phyloP scores from a whole-genome alignment of 768 basidiomycete species.

The Tylopilus felleus region DNA sequence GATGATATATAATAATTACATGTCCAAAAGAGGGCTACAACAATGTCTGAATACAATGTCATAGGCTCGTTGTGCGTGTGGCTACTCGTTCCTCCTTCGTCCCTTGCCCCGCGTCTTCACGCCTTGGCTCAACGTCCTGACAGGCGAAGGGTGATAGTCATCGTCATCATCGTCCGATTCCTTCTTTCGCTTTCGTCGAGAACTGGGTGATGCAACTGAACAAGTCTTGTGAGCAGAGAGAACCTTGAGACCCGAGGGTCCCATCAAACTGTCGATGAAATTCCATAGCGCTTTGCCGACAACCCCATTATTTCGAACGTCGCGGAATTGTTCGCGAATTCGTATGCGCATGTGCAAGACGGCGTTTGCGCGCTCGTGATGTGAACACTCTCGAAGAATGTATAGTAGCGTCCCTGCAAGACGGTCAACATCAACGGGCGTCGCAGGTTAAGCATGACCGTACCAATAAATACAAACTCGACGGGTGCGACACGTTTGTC shows the following conservation, averaged over 20 bases:
- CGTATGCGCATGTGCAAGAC: conserved; percentile 54
- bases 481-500: conserved; percentile 63
- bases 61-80: not conserved
- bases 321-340: conserved; percentile 54
- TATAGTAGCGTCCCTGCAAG: conserved; percentile 64
- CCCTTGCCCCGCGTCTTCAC: conserved; percentile 41
- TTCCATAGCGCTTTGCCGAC: conserved; percentile 59
- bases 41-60: not conserved
- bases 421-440: not conserved
- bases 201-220: conserved; percentile 7
- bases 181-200: conserved; percentile 32
- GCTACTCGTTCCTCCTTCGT: conserved; percentile 20
- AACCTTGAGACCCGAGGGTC: conserved; percentile 31
- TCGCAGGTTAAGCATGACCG: conserved; percentile 6
- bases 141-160: conserved; percentile 43
- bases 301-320: conserved; percentile 59
- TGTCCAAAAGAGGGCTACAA: not conserved
- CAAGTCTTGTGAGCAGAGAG: conserved; percentile 25
- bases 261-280: conserved; percentile 43
- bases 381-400: conserved; percentile 41
- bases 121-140: conserved; percentile 37
- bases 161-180: conserved; percentile 43
- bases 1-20: not conserved
- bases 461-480: conserved; percentile 81
- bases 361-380: conserved; percentile 49